Evolutionary conservation across 2,329 filamentous ascomycete species (phyloP).

Genomic region (Dryadomyces quercus-mongolicae): DNA sequence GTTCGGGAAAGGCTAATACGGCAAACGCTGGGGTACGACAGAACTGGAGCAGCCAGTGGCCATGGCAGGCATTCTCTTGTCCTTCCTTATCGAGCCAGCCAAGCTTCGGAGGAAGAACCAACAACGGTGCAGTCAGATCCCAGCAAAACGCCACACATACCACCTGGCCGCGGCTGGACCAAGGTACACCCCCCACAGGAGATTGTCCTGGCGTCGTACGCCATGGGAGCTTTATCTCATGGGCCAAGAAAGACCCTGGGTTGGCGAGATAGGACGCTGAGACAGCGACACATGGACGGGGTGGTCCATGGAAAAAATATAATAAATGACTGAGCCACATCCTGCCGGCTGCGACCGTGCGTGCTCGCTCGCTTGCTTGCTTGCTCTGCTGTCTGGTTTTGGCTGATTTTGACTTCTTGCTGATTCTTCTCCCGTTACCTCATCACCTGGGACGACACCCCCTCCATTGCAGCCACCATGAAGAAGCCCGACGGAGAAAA

Average conservation of each 20-base stretch:
- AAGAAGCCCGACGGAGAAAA: not conserved
- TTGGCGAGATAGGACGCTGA: not conserved
- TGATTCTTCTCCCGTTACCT: not conserved
- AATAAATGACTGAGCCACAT: not conserved
- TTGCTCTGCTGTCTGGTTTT: not conserved
- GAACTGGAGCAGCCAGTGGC: too few relatives aligned
- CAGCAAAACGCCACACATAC: not conserved
- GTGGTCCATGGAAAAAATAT: not conserved
- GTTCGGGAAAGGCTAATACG: too few relatives aligned
- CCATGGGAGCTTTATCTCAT: not conserved
- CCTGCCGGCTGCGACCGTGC: too few relatives aligned
- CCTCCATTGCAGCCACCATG: not conserved
- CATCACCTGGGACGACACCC: not conserved
- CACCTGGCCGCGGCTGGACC: not conserved
- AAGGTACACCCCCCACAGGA: not conserved
- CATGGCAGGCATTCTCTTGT: not conserved
- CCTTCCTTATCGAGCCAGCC: constrained; percentile 1
- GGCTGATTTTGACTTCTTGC: not conserved
- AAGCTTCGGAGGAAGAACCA: not conserved
- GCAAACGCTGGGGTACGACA: too few relatives aligned
- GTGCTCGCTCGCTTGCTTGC: not conserved
- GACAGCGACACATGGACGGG: not conserved
- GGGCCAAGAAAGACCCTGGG: not conserved
- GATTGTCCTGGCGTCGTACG: not conserved
- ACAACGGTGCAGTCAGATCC: not conserved